phyloP scores from a whole-genome alignment of 768 basidiomycete species.

The Sutorius australiensis region DNA sequence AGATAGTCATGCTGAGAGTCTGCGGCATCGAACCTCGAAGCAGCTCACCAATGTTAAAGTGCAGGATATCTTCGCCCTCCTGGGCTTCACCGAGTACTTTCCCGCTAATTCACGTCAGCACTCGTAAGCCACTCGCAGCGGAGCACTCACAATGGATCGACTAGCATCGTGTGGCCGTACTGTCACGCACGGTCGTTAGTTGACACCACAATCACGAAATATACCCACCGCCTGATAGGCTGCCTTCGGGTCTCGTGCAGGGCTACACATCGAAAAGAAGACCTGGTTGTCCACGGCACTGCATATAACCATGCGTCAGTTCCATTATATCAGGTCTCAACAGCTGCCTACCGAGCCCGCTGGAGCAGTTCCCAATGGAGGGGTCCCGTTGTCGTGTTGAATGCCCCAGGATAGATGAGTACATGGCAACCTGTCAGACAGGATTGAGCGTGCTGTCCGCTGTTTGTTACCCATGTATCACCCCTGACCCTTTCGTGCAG shows the following conservation, averaged over 20 bases:
- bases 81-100: conserved; percentile 68
- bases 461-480: background rate
- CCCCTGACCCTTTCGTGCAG: conserved; percentile 72
- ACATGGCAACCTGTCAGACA: conserved; percentile 67
- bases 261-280: conserved; percentile 95
- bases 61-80: conserved; percentile 76
- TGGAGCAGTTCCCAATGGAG: conserved; percentile 95
- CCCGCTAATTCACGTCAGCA: conserved; percentile 50
- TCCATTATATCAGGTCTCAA: background rate
- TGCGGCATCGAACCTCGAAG: background rate
- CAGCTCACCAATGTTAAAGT: conserved; percentile 73
- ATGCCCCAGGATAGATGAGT: conserved; percentile 90
- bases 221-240: conserved; percentile 80
- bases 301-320: conserved; percentile 10
- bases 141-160: conserved; percentile 76
- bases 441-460: background rate
- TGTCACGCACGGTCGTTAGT: conserved; percentile 26
- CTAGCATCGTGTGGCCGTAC: conserved; percentile 90
- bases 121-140: background rate
- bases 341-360: conserved; percentile 58
- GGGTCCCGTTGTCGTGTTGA: conserved; percentile 94
- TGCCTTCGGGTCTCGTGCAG: conserved; percentile 78
- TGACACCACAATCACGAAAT: background rate
- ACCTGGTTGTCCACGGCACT: conserved; percentile 97
- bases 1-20: background rate